phyloP scores from a whole-genome alignment of 108 stramenopile genomes.

The Schizochytrium sp. region DNA sequence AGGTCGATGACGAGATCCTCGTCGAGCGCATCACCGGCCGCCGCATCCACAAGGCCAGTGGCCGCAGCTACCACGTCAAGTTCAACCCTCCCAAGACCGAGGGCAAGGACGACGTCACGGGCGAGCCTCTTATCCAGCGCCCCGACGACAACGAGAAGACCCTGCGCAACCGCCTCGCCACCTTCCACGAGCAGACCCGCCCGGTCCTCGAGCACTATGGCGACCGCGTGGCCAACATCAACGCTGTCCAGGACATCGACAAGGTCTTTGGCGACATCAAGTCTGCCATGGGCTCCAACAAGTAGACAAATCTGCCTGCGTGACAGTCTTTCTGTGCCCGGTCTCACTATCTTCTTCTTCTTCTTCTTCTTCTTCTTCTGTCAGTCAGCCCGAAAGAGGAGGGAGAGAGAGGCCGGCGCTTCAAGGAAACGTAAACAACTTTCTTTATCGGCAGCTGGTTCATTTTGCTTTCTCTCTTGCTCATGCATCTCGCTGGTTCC shows the following conservation, averaged over 20 bases:
- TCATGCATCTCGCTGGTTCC: no score
- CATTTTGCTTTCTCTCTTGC: no score
- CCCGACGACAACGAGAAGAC: slow-evolving; percentile 87
- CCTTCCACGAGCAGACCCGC: slow-evolving; percentile 89
- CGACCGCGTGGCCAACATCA: slow-evolving; percentile 67
- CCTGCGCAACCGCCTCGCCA: slow-evolving; percentile 72
- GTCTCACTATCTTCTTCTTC: not conserved
- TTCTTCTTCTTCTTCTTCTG: not conserved
- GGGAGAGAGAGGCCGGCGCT: no score
- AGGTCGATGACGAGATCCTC: slow-evolving; percentile 84
- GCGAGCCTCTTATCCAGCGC: slow-evolving; percentile 87
- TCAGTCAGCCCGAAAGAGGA: no score
- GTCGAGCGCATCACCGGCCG: slow-evolving; percentile 94
- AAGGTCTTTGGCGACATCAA: slow-evolving; percentile 69
- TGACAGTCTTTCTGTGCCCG: not conserved
- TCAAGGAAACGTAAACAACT: no score
- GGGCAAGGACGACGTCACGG: slow-evolving; percentile 73
- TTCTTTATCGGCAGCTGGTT: no score
- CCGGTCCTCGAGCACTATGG: slow-evolving; percentile 91
- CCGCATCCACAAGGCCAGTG: slow-evolving; percentile 80
- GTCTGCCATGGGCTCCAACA: not conserved
- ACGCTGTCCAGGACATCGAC: slow-evolving; percentile 83
- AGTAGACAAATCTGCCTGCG: not conserved
- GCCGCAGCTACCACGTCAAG: slow-evolving; percentile 92
- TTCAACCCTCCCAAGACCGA: slow-evolving; percentile 56